Base-by-base conservation (phyloP, 208 protist genomes). In the Acanthamoeba castellanii region DNA sequence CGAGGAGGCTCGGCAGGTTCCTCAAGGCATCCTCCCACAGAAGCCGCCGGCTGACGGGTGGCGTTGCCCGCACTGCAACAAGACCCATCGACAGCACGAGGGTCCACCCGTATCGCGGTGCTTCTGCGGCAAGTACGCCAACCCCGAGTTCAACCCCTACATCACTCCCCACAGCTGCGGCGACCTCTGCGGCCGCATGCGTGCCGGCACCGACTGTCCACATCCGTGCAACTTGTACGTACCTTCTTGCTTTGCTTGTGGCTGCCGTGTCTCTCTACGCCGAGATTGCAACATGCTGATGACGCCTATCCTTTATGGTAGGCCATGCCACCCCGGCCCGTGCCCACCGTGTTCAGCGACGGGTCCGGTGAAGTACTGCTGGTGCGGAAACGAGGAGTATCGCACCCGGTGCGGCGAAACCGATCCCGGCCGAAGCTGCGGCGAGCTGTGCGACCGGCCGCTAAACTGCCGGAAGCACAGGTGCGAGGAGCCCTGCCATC, bases 401-500 rank as follows among this genome's bases (percentile, higher is more conserved):
- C 61, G 91, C 37, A 47, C 84, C 7, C 18, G 95, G 3, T 97
- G 96, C 94, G 94, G 95, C 47, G 96, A 96, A 42, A n/a, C 52
- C 25, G 96, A 95, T 25, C 92, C 81, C 7, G 96, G 95, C 20
- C 93, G 87, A 66, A 85, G 72, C 22, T 98, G 97, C 55, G 91
- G 87, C 50, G 74, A 47, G 11, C 37, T 68, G 34, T 98, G 97
- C 55, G 42, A 94, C 16, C 64, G 94, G 55, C 66, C 76, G 61
- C 82, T 98, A 32, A 42, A 37, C 3, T 97, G 97, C 85, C 50
- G 92, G 1, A 93, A 84, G 32, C 98, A 99, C 96, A 52, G 25
- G 11, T 98, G 97, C 82, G 59, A 55, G 6, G 96, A 96, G 27
- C 81, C 93, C 55, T 99, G 98, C 94, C 98, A 99, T 93, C 95